These are phyloP conservation scores for Escovopsis sp. DNA, from an alignment of 2,329 filamentous ascomycete genomes.

Conservation along the genomic window DNA sequence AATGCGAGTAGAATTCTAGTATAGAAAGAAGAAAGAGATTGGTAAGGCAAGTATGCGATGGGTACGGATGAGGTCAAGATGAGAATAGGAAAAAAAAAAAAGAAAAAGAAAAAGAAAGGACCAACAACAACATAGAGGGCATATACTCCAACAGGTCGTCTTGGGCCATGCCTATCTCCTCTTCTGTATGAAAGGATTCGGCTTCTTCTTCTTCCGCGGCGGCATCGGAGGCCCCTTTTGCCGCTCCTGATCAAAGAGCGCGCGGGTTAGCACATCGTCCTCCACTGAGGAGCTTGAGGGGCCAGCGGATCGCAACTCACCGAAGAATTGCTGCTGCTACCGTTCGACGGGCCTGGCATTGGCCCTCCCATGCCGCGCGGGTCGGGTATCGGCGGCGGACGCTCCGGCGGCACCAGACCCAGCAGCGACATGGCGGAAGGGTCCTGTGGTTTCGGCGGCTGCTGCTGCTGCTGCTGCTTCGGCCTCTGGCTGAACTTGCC, in stretches of 20 bases:
- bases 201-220: constrained; percentile 25
- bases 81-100: too few relatives aligned
- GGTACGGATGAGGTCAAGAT: too few relatives aligned
- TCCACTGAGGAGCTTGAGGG: neutral
- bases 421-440: constrained; percentile 39
- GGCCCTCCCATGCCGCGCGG: constrained; percentile 3
- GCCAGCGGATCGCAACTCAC: neutral
- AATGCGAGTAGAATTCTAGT: neutral
- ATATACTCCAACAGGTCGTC: too few relatives aligned
- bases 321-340: constrained; percentile 7
- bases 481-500: constrained; percentile 22
- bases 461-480: constrained; percentile 12
- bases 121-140: too few relatives aligned
- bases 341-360: neutral
- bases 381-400: constrained; percentile 19
- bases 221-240: constrained; percentile 13
- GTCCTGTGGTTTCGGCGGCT: constrained; percentile 20
- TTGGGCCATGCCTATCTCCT: constrained; percentile 12
- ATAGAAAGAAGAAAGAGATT: neutral
- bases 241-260: constrained; percentile 1
- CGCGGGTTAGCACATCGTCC: neutral
- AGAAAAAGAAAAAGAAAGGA: too few relatives aligned
- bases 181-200: constrained; percentile 30
- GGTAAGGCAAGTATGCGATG: too few relatives aligned
- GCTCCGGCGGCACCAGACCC: constrained; percentile 31